Evolutionary conservation across 1,139 yeast genomes (phyloP).

Genomic region (Saccharomyces pastorianus): DNA sequence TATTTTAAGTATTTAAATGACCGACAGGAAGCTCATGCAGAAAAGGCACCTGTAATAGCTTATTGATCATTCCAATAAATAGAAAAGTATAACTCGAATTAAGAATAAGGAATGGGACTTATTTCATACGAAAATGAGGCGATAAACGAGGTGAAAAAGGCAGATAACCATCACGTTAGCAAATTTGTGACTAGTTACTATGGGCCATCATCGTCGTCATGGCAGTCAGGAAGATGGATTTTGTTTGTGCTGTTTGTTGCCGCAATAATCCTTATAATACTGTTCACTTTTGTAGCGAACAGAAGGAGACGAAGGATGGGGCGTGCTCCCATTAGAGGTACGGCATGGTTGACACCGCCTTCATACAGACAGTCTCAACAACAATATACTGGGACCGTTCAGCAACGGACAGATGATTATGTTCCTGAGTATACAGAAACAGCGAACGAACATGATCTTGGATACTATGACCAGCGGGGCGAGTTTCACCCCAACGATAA

Average conservation of each 20-base stretch:
- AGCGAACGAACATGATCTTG: conserved; percentile 66
- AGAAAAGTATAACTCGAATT: not conserved
- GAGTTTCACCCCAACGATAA: conserved; percentile 34
- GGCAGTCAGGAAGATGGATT: conserved; percentile 37
- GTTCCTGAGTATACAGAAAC: conserved; percentile 66
- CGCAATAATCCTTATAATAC: conserved; percentile 34
- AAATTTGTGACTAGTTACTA: not conserved
- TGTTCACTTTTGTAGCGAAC: conserved; percentile 48
- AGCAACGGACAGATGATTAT: conserved; percentile 35
- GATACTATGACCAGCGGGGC: conserved; percentile 70
- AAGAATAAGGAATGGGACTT: not conserved
- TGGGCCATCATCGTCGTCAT: conserved; percentile 2
- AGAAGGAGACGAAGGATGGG: conserved; percentile 53
- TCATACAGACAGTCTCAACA: conserved; percentile 62
- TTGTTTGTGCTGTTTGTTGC: conserved; percentile 38
- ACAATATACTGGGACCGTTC: conserved; percentile 35
- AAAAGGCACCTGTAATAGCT: not conserved
- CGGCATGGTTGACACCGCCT: conserved; percentile 89
- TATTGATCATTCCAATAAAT: not conserved
- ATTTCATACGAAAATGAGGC: not conserved
- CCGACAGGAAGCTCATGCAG: not conserved
- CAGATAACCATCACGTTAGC: not conserved
- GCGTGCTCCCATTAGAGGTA: conserved; percentile 62
- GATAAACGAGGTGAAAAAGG: not conserved
- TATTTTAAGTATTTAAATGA: not conserved